phyloP scores from a whole-genome alignment of 768 basidiomycete genomes.

The Lactarius evosmus region DNA sequence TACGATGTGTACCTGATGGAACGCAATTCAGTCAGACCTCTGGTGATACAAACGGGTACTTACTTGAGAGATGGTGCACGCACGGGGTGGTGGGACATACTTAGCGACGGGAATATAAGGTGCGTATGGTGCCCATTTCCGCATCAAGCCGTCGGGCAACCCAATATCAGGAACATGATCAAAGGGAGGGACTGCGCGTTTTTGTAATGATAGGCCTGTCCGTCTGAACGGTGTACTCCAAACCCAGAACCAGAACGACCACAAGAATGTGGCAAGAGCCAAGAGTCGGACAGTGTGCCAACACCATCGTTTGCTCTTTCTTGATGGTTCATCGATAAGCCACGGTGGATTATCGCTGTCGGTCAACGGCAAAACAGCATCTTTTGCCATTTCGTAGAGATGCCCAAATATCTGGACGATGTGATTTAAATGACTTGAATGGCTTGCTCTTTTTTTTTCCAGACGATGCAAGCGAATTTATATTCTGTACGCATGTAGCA shows the following conservation, averaged over 20 bases:
- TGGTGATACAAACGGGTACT: conserved; percentile 3
- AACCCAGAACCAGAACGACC: conserved; percentile 14
- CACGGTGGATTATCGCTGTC: neutral
- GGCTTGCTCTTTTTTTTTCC: too few species aligned
- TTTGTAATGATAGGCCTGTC: neutral
- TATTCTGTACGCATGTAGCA: too few species aligned
- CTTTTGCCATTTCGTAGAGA: conserved; percentile 1
- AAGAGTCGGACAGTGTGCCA: neutral
- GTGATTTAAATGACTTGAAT: too few species aligned
- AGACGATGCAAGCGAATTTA: too few species aligned
- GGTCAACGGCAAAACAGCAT: neutral
- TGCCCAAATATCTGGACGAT: too few species aligned
- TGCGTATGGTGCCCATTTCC: conserved; percentile 56
- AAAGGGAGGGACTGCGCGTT: conserved; percentile 38
- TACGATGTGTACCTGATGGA: conserved; percentile 57
- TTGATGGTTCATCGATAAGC: neutral
- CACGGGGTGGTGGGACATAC: conserved; percentile 46
- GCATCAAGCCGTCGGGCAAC: conserved; percentile 14
- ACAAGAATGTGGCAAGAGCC: neutral
- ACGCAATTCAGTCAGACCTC: neutral
- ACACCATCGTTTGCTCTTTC: neutral
- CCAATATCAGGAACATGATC: conserved; percentile 19
- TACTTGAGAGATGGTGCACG: conserved; percentile 58
- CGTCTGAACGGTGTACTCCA: conserved; percentile 34
- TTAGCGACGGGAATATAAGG: conserved; percentile 51